These are phyloP conservation scores for Fusarium sp. DNA, from an alignment of 2,329 filamentous ascomycete genomes.

Conservation along the genomic window DNA sequence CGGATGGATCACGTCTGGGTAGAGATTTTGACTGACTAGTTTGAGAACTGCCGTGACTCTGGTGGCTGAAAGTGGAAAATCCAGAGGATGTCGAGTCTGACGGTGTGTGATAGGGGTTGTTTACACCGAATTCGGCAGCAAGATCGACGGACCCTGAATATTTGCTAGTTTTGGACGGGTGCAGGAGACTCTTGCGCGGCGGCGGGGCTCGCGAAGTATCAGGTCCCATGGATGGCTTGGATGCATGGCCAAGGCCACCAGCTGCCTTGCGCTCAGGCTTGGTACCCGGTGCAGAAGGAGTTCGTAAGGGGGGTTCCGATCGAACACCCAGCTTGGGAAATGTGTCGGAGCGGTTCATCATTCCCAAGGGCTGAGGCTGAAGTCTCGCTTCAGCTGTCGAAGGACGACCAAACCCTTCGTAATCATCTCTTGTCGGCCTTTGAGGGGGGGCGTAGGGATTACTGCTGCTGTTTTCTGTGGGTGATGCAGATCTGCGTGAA, in stretches of 20 bases:
- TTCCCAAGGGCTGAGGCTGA: conserved; percentile 49
- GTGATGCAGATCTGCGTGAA: conserved; percentile 15
- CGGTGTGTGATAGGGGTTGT: conserved; percentile 70
- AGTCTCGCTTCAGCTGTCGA: conserved; percentile 46
- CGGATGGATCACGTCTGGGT: conserved; percentile 50
- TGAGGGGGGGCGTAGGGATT: conserved; percentile 48
- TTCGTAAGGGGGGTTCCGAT: conserved; percentile 51
- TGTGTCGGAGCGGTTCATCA: conserved; percentile 59
- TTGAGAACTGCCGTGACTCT: conserved; percentile 67
- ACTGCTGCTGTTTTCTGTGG: conserved; percentile 28
- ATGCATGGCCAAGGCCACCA: conserved; percentile 39
- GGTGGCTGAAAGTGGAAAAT: conserved; percentile 66
- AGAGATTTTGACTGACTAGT: conserved; percentile 53
- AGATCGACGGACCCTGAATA: conserved; percentile 60
- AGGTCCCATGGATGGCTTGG: conserved; percentile 55
- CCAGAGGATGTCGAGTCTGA: conserved; percentile 72
- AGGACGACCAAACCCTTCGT: conserved; percentile 65
- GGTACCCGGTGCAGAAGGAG: conserved; percentile 57
- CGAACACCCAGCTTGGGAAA: conserved; percentile 56
- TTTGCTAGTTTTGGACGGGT: conserved; percentile 50
- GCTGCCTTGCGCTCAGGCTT: conserved; percentile 50
- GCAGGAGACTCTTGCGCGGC: conserved; percentile 59
- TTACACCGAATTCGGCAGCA: conserved; percentile 65
- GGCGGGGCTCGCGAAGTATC: conserved; percentile 63
- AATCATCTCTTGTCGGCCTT: conserved; percentile 60